These are phyloP conservation scores for Dactylonectria macrodidyma DNA, from an alignment of 2,329 filamentous ascomycete genomes.

Conservation along the genomic window DNA sequence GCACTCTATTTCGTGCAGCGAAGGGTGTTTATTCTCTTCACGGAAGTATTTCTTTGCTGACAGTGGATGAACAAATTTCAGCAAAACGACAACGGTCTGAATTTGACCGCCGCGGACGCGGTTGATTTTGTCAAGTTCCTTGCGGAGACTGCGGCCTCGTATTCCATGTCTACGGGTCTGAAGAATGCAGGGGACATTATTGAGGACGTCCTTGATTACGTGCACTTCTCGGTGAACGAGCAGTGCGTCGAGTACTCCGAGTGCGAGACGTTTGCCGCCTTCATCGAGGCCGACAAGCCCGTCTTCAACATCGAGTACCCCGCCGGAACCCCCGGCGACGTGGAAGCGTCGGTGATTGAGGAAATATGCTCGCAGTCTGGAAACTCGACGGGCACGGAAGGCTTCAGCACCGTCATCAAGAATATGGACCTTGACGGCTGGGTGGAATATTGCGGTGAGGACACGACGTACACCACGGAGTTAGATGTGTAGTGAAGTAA, in stretches of 20 bases:
- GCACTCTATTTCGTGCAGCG: too few relatives aligned
- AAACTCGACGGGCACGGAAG: conserved; percentile 56
- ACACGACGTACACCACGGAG: neutral
- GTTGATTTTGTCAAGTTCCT: conserved; percentile 73
- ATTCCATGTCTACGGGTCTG: conserved; percentile 73
- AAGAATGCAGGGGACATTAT: conserved; percentile 78
- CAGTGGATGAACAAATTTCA: conserved; percentile 16
- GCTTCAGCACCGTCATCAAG: conserved; percentile 77
- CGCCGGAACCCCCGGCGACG: conserved; percentile 55
- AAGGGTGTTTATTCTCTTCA: neutral
- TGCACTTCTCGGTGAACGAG: conserved; percentile 79
- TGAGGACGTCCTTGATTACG: conserved; percentile 57
- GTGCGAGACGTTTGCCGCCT: conserved; percentile 69
- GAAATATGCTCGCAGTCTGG: conserved; percentile 46
- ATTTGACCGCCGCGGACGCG: conserved; percentile 68
- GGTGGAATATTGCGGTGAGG: conserved; percentile 47
- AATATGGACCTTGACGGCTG: conserved; percentile 74
- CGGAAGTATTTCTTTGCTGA: neutral
- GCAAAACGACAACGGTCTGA: conserved; percentile 73
- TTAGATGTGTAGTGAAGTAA: neutral
- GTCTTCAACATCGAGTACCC: conserved; percentile 82
- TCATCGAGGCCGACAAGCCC: conserved; percentile 73
- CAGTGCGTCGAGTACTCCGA: conserved; percentile 74
- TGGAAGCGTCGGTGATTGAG: conserved; percentile 42
- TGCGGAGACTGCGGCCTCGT: conserved; percentile 60